Evolutionary conservation across 176 grass and related monocot genomes (phyloP), one percentile per base, ranked within the genome.

Genomic region (Raddia distichophylla): DNA sequence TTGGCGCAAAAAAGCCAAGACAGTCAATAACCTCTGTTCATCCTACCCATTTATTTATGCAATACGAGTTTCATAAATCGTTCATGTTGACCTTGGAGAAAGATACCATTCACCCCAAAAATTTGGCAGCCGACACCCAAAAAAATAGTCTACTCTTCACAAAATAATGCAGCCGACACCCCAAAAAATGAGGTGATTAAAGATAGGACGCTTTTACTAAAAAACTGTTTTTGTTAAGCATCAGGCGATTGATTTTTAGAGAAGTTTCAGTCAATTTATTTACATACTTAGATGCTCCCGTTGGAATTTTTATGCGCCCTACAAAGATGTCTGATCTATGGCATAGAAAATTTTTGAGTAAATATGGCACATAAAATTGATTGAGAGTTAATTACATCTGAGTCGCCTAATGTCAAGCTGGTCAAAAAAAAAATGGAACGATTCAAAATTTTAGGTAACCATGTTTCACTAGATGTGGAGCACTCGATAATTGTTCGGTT

Each of bases 11-110:
- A 50, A 50, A 65, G 56, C 27, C 87, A 82, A 85, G 49, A 69
- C 53, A 82, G 78, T 86, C 83, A 73, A 53, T 58, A 50, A 18
- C 16, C 50, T 85, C 22, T 72, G 5, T 48, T 32, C 65, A 34
- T 42, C 65, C 64, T 58, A 67, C 74, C 7, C 50, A 62, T 49
- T 77, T 52, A 10, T 80, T 65, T 80, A 71, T 43, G 12, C 56
- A 18, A 63, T 56, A 81, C 71, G 64, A 65, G 71, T 81, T 81
- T 85, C 77, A 58, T 85, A 76, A 10, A 34, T 48, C 47, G 52
- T 85, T 89, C 63, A 45, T 43, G 45, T 45, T 45, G 63, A 43
- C 60, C 46, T 77, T 64, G 64, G 48, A 40, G 63, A 71, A 85
- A 85, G 75, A 72, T 54, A 54, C 9, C 46, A 34, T 48, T 77